These are phyloP conservation scores for Fusarium pseudonygamai DNA, from an alignment of 2,329 filamentous ascomycete genomes.

Conservation along the genomic window DNA sequence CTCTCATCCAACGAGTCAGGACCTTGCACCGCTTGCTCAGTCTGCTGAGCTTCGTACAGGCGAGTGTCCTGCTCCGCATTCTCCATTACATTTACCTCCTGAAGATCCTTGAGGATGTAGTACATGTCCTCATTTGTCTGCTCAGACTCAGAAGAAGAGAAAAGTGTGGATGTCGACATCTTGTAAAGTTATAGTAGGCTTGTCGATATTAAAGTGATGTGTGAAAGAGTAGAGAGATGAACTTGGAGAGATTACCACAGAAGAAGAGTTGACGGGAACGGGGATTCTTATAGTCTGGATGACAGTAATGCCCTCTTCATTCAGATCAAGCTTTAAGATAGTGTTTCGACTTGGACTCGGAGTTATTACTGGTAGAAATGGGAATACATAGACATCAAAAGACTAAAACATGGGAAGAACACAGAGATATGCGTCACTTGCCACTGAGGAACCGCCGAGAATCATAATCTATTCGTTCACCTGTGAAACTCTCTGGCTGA, in stretches of 20 bases:
- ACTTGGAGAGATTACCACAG: not conserved
- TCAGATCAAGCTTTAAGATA: not conserved
- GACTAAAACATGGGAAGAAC: not conserved
- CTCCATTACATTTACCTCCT: accelerated
- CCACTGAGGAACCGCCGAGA: not conserved
- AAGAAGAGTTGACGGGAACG: not conserved
- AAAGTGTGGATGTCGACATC: not conserved
- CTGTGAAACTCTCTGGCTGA: not conserved
- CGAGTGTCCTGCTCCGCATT: not conserved
- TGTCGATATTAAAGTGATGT: not conserved
- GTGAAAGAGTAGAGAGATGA: not conserved
- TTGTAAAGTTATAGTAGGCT: not conserved
- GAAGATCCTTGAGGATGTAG: not conserved
- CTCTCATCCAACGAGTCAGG: not conserved
- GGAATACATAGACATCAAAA: too few species aligned
- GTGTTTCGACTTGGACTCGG: not conserved
- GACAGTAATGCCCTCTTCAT: not conserved
- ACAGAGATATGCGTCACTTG: too few species aligned
- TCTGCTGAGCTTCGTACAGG: too few species aligned
- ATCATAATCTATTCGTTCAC: not conserved
- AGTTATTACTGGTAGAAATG: not conserved
- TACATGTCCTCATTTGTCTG: accelerated
- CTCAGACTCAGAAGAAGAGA: not conserved
- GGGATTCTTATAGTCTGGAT: not conserved
- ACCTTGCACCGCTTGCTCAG: too few species aligned